These are phyloP conservation scores for Paecilomyces sp. DNA, from an alignment of 2,329 filamentous ascomycete species.

Conservation along the genomic window DNA sequence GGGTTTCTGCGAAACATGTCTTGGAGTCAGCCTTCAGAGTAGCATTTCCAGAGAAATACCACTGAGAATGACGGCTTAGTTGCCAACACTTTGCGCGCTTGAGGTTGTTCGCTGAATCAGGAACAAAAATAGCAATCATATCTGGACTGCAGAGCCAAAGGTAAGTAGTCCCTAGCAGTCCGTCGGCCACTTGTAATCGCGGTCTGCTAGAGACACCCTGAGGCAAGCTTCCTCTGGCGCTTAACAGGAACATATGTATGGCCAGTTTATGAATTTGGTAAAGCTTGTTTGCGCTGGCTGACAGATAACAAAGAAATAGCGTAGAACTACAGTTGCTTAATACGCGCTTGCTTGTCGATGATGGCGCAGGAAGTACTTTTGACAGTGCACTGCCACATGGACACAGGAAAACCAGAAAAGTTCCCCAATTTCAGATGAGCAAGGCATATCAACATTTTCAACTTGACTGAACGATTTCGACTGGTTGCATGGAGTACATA, in stretches of 20 bases:
- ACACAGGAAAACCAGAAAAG: too few species aligned
- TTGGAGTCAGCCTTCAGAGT: not conserved
- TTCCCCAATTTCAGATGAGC: not conserved
- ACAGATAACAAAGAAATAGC: not conserved
- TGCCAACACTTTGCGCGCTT: not conserved
- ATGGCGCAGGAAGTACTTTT: too few species aligned
- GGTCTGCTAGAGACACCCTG: not conserved
- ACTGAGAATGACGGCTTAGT: not conserved
- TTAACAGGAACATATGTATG: not conserved
- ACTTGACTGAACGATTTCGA: not conserved
- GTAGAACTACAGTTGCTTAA: not conserved
- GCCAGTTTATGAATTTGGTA: not conserved
- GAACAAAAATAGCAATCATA: not conserved
- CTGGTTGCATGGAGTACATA: not conserved
- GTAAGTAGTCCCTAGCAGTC: not conserved
- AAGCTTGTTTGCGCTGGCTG: not conserved
- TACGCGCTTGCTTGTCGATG: not conserved
- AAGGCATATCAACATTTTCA: not conserved
- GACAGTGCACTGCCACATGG: not conserved
- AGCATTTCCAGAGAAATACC: not conserved
- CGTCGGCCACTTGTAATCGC: not conserved
- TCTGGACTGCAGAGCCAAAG: not conserved
- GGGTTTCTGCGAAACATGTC: not conserved
- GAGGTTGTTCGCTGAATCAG: not conserved
- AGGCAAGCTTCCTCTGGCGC: not conserved